Base-by-base conservation (phyloP, 192 early-diverging fungal genomes). In the Coemansia sp. region DNA sequence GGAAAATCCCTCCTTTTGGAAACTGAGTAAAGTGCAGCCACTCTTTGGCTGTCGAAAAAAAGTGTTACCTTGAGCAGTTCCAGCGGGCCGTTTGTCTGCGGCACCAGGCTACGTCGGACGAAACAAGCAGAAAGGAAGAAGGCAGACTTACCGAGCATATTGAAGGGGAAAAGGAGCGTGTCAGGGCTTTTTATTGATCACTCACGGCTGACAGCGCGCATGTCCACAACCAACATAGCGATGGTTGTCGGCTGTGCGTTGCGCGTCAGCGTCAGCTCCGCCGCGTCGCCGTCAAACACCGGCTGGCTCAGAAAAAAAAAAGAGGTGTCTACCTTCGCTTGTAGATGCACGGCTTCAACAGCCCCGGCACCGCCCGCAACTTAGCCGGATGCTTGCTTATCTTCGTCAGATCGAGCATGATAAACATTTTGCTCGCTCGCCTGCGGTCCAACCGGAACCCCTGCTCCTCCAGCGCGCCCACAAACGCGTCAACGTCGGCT, bases 341-440 rank as follows among this genome's bases (percentile, higher is more conserved):
- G 64, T 84, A 84, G 29, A 84, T 78, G 54, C 82, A 84, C 7
- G 82, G 82, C 71, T 84, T 84, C 36, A 84, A 72, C 32, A 70
- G 50, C 21, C 28, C 52, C 12, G 47, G 19, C 17, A 3, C 45
- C 15, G 19, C 34, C 17, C 48, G 30, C 38, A 54, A 15, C 49
- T 69, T 78, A 23, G 71, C 55, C 4, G 59, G 62, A 9, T 45
- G 53, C 12, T 50, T 58, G 17, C 46, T 45, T 32, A 53, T 56
- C 26, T 70, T 98, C 86, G 55, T 62, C 51, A 94, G 91, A 29
- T 93, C 85, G 20, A 98, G 79, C 66, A 94, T 75, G 35, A 92
- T 83, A 83, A 98, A 98, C 95, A 98, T 98, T 52, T 92, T 94
- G 82, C 93, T 95, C 22, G 83, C 75, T 53, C 94, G 87, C 80